Base-by-base conservation (phyloP, 2,329 filamentous ascomycete species). In the Cladosporium sp. region DNA sequence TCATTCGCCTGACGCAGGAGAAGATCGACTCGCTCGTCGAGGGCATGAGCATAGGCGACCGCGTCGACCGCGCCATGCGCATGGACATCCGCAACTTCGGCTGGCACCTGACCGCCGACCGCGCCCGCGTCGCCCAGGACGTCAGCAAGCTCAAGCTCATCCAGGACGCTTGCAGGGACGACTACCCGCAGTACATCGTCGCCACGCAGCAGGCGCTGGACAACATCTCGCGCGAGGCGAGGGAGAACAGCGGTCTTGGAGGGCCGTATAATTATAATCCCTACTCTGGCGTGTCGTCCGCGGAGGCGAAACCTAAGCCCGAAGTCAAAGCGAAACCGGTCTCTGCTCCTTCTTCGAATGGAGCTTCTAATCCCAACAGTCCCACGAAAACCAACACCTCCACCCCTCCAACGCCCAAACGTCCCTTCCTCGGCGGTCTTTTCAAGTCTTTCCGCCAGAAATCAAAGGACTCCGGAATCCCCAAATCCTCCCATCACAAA, bases 61-160 rank as follows among this genome's bases (percentile, higher is more conserved):
- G 68, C 36, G 68, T 75, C 1, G 71, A 76, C 55, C 60, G 69
- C 11, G 72, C 67, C 11, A 70, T 72, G 59, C 64, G 67, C 30
- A 68, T 69, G 54, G 73, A 76, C 45, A 73, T 76, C 50, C 67
- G 68, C 32, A 66, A 68, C 11, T 70, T 76, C 60, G 73, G 71
- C n/a, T 76, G 73, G 73, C 73, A 76, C 57, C 65, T 74, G 2
- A 54, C 61, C 11, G 61, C 61, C 15, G 66, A 68, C 51, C 56
- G 61, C 12, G 51, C 50, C n/a, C 53, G 60, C 1, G 59, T 62
- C 11, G 59, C 62, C 3, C 51, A 56, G 41, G 72, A 75, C 47
- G 63, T 70, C 7, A 66, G 67, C 8, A 75, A 75, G 58, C 58
- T 76, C n/a, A 59, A 64, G 15, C 62, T 76, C 7, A 67, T 76